Conservation (phyloP, 1,284 basidiomycete genomes). For the Cryptococcus sp. region DNA sequence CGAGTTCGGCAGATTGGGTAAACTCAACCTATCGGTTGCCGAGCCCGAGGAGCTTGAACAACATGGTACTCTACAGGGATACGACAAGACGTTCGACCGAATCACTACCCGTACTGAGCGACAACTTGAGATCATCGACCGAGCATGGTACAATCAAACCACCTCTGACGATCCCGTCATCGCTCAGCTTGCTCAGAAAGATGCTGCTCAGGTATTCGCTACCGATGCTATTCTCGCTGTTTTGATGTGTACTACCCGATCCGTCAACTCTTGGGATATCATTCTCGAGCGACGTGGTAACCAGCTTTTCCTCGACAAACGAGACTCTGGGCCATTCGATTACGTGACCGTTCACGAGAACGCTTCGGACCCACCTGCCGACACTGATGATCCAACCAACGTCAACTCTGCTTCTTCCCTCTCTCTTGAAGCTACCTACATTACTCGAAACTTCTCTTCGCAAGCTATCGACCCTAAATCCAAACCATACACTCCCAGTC, state of each 20-base stretch:
- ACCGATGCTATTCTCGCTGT: constrained; percentile 95
- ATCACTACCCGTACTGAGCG: constrained; percentile 89
- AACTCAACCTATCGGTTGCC: constrained; percentile 87
- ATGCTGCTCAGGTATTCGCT: constrained; percentile 79
- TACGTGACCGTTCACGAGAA: constrained; percentile 99
- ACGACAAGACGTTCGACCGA: constrained; percentile 94
- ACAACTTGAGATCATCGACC: constrained; percentile 85
- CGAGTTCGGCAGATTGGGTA: constrained; percentile 88
- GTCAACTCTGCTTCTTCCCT: constrained; percentile 94
- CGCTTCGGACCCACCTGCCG: constrained; percentile 88
- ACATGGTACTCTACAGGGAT: constrained; percentile 86
- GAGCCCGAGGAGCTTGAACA: constrained; percentile 78
- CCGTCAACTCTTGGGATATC: constrained; percentile 99
- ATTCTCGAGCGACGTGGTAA: constrained; percentile 90
- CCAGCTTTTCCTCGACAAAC: constrained; percentile 95
- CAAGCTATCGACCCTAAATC: constrained; percentile 77
- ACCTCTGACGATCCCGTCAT: constrained; percentile 97
- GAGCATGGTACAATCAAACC: constrained; percentile 94
- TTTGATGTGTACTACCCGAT: constrained; percentile 92
- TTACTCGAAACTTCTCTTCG: constrained; percentile 98
- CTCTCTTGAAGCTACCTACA: constrained; percentile 95
- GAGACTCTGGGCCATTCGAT: constrained; percentile 94
- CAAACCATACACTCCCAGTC: constrained; percentile 60
- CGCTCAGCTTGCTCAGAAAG: constrained; percentile 67
- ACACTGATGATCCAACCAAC: constrained; percentile 63